These are phyloP conservation scores for Celoporthe dispersa DNA, from an alignment of 2,329 filamentous ascomycete species.

Conservation along the genomic window DNA sequence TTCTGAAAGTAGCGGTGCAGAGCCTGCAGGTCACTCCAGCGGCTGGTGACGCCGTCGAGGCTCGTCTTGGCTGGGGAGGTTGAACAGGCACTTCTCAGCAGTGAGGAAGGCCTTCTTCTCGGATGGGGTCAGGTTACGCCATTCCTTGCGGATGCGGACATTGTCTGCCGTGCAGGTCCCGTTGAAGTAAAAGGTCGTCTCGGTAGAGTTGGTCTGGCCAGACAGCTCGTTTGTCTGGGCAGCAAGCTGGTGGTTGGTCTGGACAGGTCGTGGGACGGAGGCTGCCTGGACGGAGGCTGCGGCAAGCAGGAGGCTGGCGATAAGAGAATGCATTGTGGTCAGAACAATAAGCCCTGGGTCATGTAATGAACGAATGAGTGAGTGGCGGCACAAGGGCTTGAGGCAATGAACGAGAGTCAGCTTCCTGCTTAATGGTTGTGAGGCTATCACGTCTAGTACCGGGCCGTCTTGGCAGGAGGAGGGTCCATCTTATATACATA, in stretches of 20 bases:
- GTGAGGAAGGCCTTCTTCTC: constrained; percentile 40
- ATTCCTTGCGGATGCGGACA: constrained; percentile 19
- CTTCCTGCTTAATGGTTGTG: neutral
- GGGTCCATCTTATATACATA: neutral
- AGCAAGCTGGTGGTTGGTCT: neutral
- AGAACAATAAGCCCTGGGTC: neutral
- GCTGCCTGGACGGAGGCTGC: neutral
- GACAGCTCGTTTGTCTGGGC: neutral
- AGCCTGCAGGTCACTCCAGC: constrained; percentile 42
- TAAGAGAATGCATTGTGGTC: neutral
- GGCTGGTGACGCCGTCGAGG: constrained; percentile 35
- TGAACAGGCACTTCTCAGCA: constrained; percentile 41
- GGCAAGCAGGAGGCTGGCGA: neutral
- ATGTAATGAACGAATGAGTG: neutral
- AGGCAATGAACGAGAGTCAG: neutral
- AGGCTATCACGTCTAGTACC: neutral
- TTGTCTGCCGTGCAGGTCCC: constrained; percentile 15
- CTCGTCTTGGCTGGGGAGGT: constrained; percentile 33
- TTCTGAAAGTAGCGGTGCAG: constrained; percentile 37
- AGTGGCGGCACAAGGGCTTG: neutral
- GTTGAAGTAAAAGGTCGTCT: constrained; percentile 15
- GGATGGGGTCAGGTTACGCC: constrained; percentile 8
- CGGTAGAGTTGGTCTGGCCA: neutral
- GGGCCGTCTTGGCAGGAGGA: neutral
- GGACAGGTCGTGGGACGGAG: neutral